A percentile compares a stretch with the other conserved stretches of the same genome.
These are phyloP conservation scores for Xylaria bambusicola DNA, from an alignment of 495 filamentous ascomycete genomes.

Conservation along the genomic window DNA sequence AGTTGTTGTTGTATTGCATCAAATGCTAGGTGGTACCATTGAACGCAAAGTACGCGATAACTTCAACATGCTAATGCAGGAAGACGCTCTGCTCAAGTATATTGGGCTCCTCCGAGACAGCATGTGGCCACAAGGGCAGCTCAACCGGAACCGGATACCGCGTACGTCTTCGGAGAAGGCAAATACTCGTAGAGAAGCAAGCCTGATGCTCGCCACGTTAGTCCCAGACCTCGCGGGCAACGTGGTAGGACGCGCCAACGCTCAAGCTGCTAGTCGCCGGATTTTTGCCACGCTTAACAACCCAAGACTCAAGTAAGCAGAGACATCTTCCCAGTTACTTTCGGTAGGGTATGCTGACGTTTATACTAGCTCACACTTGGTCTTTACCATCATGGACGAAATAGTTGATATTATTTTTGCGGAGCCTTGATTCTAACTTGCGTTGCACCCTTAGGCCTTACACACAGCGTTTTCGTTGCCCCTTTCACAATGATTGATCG, in stretches of 20 bases:
- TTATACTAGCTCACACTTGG: slow-evolving; percentile 64
- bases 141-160: slow-evolving; percentile 50
- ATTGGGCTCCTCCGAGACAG: slow-evolving; percentile 66
- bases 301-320: slow-evolving; percentile 66
- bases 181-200: slow-evolving; percentile 73
- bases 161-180: slow-evolving; percentile 67
- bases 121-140: slow-evolving; percentile 77
- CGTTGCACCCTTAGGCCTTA: not conserved
- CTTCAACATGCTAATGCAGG: slow-evolving; percentile 65
- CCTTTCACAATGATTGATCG: slow-evolving; percentile 9
- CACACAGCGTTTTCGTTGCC: not conserved
- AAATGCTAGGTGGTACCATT: slow-evolving; percentile 85
- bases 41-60: slow-evolving; percentile 91
- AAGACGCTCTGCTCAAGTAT: slow-evolving; percentile 77
- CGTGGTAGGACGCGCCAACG: slow-evolving; percentile 82
- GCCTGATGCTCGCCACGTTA: slow-evolving; percentile 76
- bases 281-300: slow-evolving; percentile 86
- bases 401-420: slow-evolving; percentile 72
- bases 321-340: not conserved
- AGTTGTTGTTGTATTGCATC: slow-evolving; percentile 88
- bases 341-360: not conserved
- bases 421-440: slow-evolving; percentile 30
- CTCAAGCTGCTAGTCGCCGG: slow-evolving; percentile 76
- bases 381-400: slow-evolving; percentile 79
- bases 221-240: slow-evolving; percentile 81